phyloP scores from a whole-genome alignment of 805 yeast genomes.

The Metschnikowia lunata region DNA sequence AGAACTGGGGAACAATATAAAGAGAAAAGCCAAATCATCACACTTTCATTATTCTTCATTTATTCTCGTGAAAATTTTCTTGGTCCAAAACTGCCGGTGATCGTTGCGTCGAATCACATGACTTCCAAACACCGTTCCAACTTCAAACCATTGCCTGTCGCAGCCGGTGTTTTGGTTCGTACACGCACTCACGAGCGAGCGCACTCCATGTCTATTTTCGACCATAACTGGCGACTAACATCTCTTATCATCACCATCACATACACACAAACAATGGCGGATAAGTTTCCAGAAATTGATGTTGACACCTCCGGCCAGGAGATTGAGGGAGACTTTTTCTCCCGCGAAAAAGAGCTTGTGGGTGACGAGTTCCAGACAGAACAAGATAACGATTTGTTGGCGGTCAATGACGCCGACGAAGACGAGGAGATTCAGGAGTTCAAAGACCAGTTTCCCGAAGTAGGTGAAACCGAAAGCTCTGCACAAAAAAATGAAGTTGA shows the following conservation, averaged over 20 bases:
- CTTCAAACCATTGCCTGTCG: too few species aligned
- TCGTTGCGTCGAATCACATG: too few species aligned
- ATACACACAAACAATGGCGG: constrained; percentile 47
- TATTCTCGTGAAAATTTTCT: too few species aligned
- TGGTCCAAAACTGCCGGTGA: too few species aligned
- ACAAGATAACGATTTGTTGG: constrained; percentile 48
- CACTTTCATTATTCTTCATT: too few species aligned
- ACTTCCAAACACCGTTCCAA: too few species aligned
- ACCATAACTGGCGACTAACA: neutral
- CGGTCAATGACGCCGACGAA: constrained; percentile 31
- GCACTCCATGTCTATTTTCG: neutral
- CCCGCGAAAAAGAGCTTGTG: constrained; percentile 62
- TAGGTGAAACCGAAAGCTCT: constrained; percentile 27
- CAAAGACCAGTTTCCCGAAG: constrained; percentile 62
- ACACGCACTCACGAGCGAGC: neutral
- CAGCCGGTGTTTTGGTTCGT: too few species aligned
- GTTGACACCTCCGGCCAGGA: constrained; percentile 31
- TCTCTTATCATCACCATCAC: neutral
- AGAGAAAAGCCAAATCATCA: too few species aligned
- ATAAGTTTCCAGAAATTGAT: constrained; percentile 66
- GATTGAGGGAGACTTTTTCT: constrained; percentile 51
- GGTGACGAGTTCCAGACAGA: constrained; percentile 73
- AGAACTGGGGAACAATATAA: too few species aligned
- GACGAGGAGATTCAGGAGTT: constrained; percentile 51
- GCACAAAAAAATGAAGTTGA: constrained; percentile 8